These are phyloP conservation scores for Phytophthora podocarpi DNA, from an alignment of 352 stramenopile genomes.

Conservation along the genomic window DNA sequence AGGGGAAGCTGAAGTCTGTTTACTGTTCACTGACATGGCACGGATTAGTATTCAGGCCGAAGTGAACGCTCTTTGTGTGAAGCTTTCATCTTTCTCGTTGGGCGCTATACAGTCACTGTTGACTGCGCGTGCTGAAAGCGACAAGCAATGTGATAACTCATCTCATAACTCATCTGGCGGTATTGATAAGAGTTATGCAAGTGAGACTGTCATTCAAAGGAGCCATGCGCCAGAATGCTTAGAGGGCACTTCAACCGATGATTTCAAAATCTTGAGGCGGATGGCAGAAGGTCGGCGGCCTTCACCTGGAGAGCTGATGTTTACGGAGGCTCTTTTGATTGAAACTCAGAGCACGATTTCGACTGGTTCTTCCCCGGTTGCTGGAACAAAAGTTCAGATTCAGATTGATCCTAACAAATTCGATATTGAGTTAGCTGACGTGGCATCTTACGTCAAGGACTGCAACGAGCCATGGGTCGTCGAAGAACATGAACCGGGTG, in stretches of 20 bases:
- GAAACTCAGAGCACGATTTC: slow-evolving; percentile 51
- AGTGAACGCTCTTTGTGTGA: slow-evolving; percentile 47
- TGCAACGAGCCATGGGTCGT: slow-evolving; percentile 65
- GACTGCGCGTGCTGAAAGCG: not conserved
- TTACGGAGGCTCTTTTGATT: slow-evolving; percentile 67
- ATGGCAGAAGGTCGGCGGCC: slow-evolving; percentile 56
- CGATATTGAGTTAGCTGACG: slow-evolving; percentile 39
- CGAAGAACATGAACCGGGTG: slow-evolving; percentile 17
- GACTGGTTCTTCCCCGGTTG: slow-evolving; percentile 6
- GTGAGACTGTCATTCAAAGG: not conserved
- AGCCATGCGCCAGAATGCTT: not conserved
- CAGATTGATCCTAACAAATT: slow-evolving; percentile 31
- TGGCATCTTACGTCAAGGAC: slow-evolving; percentile 52
- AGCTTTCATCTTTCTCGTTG: slow-evolving; percentile 56
- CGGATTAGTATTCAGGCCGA: slow-evolving; percentile 46
- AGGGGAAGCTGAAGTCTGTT: slow-evolving; percentile 6
- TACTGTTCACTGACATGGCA: slow-evolving; percentile 37
- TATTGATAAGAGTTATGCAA: not conserved
- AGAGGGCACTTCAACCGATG: slow-evolving; percentile 37
- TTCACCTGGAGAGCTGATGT: slow-evolving; percentile 65
- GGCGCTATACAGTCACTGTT: slow-evolving; percentile 38
- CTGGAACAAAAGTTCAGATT: slow-evolving; percentile 22
- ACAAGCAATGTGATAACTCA: not conserved
- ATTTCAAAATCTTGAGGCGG: slow-evolving; percentile 63
- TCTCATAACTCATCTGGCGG: not conserved